A percentile compares a stretch with the other conserved stretches of the same genome.
These are phyloP conservation scores for Circinella umbellata DNA, from an alignment of 371 early-diverging fungal genomes.

Conservation along the genomic window DNA sequence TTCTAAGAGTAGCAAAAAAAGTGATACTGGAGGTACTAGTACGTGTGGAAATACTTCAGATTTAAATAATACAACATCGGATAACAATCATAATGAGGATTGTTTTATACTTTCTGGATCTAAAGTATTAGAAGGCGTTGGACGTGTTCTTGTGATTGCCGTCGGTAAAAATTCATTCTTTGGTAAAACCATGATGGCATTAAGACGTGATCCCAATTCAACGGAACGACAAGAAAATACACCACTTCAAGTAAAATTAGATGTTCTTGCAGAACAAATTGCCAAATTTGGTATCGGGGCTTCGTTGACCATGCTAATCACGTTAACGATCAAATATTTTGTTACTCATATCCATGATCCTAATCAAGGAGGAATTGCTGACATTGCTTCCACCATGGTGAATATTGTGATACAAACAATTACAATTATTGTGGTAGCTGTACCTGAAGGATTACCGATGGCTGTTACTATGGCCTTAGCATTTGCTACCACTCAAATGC, in stretches of 20 bases:
- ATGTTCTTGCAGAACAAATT: constrained; percentile 86
- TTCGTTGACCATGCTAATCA: constrained; percentile 79
- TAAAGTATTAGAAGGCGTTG: constrained; percentile 90
- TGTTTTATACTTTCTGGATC: constrained; percentile 92
- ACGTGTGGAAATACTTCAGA: too few relatives aligned
- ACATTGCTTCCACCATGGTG: constrained; percentile 72
- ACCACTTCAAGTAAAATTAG: constrained; percentile 91
- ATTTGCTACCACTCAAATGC: constrained; percentile 92
- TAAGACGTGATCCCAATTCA: constrained; percentile 68
- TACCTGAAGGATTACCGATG: constrained; percentile 98
- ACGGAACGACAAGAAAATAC: constrained; percentile 74
- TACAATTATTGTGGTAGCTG: constrained; percentile 95
- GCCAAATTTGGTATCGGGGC: constrained; percentile 89
- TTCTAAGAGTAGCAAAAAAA: neutral
- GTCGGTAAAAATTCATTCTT: constrained; percentile 85
- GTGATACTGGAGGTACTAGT: too few relatives aligned
- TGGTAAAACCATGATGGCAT: constrained; percentile 85
- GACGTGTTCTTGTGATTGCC: constrained; percentile 80
- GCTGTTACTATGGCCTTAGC: constrained; percentile 96
- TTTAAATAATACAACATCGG: neutral
- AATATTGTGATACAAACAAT: constrained; percentile 83
- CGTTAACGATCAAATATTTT: constrained; percentile 80
- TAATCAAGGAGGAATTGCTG: constrained; percentile 37
- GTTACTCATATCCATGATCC: constrained; percentile 58
- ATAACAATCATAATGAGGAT: constrained; percentile 58